A percentile compares a stretch with the other conserved stretches of the same genome.
phyloP scores from a whole-genome alignment of 768 basidiomycete species.

The Mycena amicta region DNA sequence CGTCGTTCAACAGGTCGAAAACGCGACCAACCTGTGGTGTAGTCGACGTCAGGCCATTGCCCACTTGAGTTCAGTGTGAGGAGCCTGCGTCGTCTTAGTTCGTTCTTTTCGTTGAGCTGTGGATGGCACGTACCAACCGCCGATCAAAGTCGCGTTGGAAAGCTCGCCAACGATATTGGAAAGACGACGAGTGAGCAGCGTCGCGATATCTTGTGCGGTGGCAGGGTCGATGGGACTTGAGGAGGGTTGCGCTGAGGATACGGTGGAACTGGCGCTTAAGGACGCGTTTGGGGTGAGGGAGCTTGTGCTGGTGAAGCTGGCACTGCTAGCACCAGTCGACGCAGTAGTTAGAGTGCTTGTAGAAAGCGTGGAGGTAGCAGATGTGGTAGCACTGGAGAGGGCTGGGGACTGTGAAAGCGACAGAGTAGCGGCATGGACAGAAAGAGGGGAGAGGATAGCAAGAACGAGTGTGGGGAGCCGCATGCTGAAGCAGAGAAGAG shows the following conservation, averaged over 20 bases:
- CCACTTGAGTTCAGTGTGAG: conserved; percentile 49
- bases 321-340: neutral
- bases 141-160: conserved; percentile 35
- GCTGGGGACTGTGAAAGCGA: conserved; percentile 47
- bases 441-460: neutral
- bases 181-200: conserved; percentile 39
- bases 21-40: conserved; percentile 38
- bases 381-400: conserved; percentile 43
- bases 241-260: neutral
- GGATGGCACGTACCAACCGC: conserved; percentile 37
- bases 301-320: no score
- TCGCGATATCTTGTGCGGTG: conserved; percentile 33
- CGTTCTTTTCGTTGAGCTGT: no score
- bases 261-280: neutral
- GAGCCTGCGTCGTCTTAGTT: no score
- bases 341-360: neutral
- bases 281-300: neutral
- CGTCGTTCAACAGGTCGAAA: neutral
- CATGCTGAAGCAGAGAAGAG: no score
- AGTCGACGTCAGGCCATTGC: conserved; percentile 65
- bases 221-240: conserved; percentile 16
- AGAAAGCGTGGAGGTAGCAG: conserved; percentile 21
- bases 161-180: conserved; percentile 44
- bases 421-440: neutral
- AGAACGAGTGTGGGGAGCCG: neutral